Evolutionary conservation across 2,329 filamentous ascomycete species (phyloP), one percentile per base, ranked within the genome.

Genomic region (Penicillium corylophilum): DNA sequence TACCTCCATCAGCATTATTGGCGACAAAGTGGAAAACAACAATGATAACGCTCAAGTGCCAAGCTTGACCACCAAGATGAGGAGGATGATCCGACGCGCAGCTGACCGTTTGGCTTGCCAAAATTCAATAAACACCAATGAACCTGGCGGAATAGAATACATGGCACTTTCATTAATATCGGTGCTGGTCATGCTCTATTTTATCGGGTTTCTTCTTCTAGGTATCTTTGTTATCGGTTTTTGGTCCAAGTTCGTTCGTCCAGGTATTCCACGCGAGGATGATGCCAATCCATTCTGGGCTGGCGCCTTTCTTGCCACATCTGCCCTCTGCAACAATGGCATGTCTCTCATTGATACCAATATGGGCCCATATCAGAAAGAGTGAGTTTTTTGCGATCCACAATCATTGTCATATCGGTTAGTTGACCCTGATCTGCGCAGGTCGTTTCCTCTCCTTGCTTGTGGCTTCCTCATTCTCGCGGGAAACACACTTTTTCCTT

Each of bases 401-500:
- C n/a, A 57, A 28, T 1, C 5, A 12, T 42, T 3, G 9, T 20
- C 8, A 8, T 18, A 1, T 16, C n/a, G 10, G 6, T 36, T 23
- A 36, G 24, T 33, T 48, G 18, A 53, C 22, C 22, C 5, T n/a
- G 9, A 23, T n/a, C 20, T 20, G 22, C 26, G 10, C 23, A 71
- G 71, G 42, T 57, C 68, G 1, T 74, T 73, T 31, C 63, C 73
- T 1, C 65, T 79, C 6, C 60, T 79, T 10, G 70, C 71, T 3
- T 73, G 84, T 73, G 81, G 80, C 5, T 57, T 81, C 5, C 67
- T 87, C 54, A 81, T 86, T 44, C 72, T 87, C 4, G 84, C 84
- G 0, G 85, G 85, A 3, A 86, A 87, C 42, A 87, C 85, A 3
- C 80, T 83, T 0, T 87, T 85, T 60, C 85, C 85, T 0, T 75